Percentiles rank a stretch among this genome's conserved stretches.
phyloP scores from a whole-genome alignment of 208 protist genomes.

The Wallacemonas collosoma region DNA sequence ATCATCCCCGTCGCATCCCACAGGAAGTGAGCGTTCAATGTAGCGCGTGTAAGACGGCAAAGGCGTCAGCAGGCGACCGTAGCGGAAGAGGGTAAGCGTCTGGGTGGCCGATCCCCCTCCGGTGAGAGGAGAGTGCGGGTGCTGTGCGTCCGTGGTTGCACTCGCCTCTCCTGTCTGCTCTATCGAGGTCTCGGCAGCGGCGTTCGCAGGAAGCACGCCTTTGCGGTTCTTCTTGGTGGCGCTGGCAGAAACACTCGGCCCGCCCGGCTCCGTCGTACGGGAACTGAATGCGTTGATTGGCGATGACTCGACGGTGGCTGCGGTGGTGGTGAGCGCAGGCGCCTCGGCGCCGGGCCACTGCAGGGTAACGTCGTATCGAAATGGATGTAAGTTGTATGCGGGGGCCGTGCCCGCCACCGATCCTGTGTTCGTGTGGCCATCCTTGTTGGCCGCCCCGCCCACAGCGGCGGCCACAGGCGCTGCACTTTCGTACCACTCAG shows the following conservation, averaged over 20 bases:
- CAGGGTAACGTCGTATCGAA: conserved; percentile 55
- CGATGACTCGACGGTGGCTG: not conserved
- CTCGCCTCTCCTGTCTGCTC: not conserved
- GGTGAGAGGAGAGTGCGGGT: not conserved
- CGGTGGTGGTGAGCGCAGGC: not conserved
- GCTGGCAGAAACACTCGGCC: not conserved
- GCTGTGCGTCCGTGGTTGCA: not conserved
- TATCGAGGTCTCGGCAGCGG: not conserved
- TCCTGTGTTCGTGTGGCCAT: not conserved
- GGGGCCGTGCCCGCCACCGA: conserved; percentile 25
- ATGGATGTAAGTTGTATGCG: conserved; percentile 51
- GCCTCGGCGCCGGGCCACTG: not conserved
- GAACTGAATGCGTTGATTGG: not conserved
- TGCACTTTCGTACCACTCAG: conserved; percentile 54
- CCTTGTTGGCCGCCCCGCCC: conserved; percentile 1
- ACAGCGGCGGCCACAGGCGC: conserved; percentile 14
- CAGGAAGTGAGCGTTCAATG: conserved; percentile 49
- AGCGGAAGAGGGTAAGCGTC: conserved; percentile 36
- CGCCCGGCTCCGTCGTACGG: not conserved
- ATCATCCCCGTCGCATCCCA: conserved; percentile 32
- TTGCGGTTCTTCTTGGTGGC: not conserved
- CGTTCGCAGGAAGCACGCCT: not conserved
- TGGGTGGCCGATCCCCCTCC: not conserved
- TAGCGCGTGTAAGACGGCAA: conserved; percentile 61
- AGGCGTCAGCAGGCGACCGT: conserved; percentile 58